These are phyloP conservation scores for Populus trichocarpa DNA, from an alignment of 441 rosid species.

Conservation along the genomic window DNA sequence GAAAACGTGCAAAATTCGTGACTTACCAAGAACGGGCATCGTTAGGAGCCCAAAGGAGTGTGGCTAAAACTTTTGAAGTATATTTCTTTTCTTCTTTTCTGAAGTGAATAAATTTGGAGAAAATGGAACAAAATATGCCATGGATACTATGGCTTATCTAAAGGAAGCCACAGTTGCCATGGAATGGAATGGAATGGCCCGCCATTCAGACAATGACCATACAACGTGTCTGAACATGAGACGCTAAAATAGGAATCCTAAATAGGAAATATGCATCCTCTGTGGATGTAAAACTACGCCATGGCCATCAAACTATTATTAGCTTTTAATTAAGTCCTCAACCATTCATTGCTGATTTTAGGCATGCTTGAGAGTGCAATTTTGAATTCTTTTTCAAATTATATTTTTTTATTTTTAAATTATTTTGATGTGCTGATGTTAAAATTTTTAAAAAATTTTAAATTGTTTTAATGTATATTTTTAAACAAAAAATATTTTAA, in stretches of 20 bases:
- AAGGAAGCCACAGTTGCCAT: background rate
- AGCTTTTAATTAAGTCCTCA: background rate
- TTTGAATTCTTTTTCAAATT: too few relatives aligned
- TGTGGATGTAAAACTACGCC: background rate
- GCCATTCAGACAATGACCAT: background rate
- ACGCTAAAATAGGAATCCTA: background rate
- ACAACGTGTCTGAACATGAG: background rate
- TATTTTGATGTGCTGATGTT: too few relatives aligned
- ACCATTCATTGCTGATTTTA: too few relatives aligned
- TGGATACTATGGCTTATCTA: conserved; percentile 12
- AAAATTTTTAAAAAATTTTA: too few relatives aligned
- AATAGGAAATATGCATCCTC: too few relatives aligned
- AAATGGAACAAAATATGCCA: background rate
- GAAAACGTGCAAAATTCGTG: background rate
- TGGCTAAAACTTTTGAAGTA: background rate
- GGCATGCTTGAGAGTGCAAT: too few relatives aligned
- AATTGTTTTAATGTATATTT: too few relatives aligned
- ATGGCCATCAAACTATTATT: background rate
- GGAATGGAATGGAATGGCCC: too few relatives aligned
- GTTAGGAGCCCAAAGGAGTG: background rate
- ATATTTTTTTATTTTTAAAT: too few relatives aligned
- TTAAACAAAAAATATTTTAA: too few relatives aligned
- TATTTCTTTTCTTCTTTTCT: background rate
- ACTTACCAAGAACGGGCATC: conserved; percentile 6
- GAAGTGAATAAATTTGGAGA: background rate